Evolutionary conservation across 148 eudicot genomes (phyloP).

Genomic region (Cornus kousa): DNA sequence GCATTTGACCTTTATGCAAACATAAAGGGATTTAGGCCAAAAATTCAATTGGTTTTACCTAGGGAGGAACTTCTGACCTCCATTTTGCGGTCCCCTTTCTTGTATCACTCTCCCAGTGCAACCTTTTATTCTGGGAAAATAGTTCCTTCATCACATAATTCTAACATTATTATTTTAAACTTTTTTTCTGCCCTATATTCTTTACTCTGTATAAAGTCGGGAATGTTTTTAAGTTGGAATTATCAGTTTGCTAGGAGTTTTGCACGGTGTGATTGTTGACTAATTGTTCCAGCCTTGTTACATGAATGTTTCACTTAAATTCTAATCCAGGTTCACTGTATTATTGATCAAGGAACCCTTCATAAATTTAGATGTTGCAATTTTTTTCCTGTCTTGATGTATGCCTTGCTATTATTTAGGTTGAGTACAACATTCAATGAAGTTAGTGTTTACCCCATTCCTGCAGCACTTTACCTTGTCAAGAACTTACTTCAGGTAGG

Average conservation of each 20-base stretch:
- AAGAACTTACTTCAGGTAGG: constrained; percentile 91
- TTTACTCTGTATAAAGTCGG: neutral
- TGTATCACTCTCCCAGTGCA: too few species aligned
- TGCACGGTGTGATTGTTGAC: neutral
- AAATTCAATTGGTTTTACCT: neutral
- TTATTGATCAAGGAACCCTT: neutral
- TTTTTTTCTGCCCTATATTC: neutral
- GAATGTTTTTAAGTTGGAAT: neutral
- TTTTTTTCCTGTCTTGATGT: neutral
- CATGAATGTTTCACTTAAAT: neutral
- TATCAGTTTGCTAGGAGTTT: neutral
- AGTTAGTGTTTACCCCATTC: constrained; percentile 95
- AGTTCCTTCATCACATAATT: neutral
- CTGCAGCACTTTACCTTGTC: constrained; percentile 87
- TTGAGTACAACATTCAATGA: constrained; percentile 87
- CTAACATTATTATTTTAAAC: neutral
- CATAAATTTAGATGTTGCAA: neutral
- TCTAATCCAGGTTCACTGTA: neutral
- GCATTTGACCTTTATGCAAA: neutral
- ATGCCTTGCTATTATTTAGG: constrained; percentile 35
- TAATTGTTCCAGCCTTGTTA: neutral
- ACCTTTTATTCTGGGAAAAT: neutral
- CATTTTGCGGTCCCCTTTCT: too few species aligned
- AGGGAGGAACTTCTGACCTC: neutral
- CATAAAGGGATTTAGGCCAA: neutral